Evolutionary conservation across 768 basidiomycete genomes (phyloP), one percentile per base, ranked within the genome.

Genomic region (Filobasidium floriforme): DNA sequence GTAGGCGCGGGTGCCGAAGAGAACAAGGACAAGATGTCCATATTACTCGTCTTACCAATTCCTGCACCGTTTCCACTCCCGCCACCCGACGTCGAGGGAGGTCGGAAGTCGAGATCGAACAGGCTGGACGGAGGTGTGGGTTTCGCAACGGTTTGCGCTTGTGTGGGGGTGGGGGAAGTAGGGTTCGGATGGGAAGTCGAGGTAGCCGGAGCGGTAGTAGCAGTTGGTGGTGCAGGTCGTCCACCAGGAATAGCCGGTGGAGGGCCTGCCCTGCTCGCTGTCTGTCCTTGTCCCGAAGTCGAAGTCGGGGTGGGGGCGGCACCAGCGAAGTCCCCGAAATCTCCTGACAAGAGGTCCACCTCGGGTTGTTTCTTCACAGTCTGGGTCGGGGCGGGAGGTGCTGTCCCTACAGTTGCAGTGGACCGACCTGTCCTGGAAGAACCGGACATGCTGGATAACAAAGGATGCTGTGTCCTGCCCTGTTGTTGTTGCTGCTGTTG

Each of bases 21-120:
- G 68, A 76, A 78, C 14, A 78, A 65, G 7, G 75, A 75, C 72
- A 78, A 73, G 69, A 78, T 78, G 52, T 78, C 77, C 5, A 72
- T 70, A 61, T 75, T 76, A 60, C 69, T 71, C 11, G 73, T 71
- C 28, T 71, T 72, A 9, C 32, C 32, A 4, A 37, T 37, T 3
- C 32, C 32, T 37, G 32, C 32, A n/a, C 32, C 32, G 9, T 37
- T 7, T 70, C 46, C 0, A 73, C 66, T 5, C 54, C 32, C 14
- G 67, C 22, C 1, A 41, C 28, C 59, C n/a, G n/a, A n/a, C n/a
- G 49, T 41, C 10, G 49, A 49, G 14, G 75, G 74, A 22, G 77
- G 68, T 29, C 71, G 66, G 72, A 78, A 78, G 64, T 78, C 77
- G 11, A 78, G 72, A 51, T 78, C 77, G 62, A 78, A 78, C 43